phyloP scores from a whole-genome alignment of 331 rosid genomes.

The Spiraea crenata region DNA sequence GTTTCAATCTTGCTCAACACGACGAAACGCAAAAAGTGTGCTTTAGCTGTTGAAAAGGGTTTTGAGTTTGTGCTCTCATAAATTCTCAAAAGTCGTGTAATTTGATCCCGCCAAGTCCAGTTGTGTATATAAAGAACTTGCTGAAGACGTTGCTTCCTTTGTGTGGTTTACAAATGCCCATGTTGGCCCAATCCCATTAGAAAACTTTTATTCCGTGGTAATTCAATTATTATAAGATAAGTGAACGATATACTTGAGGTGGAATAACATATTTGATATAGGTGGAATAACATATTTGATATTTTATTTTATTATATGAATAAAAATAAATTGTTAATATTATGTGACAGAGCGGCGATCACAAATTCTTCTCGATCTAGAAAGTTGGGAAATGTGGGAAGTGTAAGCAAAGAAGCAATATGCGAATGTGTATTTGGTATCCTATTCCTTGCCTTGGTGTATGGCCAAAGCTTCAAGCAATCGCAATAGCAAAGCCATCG shows the following conservation, averaged over 20 bases:
- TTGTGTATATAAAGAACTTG: slow-evolving; percentile 2
- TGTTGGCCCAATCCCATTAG: neutral
- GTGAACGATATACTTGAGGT: no score
- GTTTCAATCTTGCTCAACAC: neutral
- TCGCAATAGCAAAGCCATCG: slow-evolving; percentile 11
- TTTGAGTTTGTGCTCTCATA: neutral
- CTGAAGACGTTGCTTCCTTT: neutral
- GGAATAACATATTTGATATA: no score
- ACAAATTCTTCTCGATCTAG: no score
- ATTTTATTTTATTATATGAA: no score
- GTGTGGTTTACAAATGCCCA: slow-evolving; percentile 25
- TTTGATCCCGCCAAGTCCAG: slow-evolving; percentile 19
- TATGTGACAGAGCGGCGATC: no score
- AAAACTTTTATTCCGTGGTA: neutral
- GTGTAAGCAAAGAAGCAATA: neutral
- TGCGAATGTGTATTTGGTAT: slow-evolving; percentile 19
- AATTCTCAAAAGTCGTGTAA: neutral
- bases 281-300: no score
- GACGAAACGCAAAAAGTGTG: neutral
- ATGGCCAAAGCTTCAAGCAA: slow-evolving; percentile 12
- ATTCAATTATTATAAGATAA: no score
- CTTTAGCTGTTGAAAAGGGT: neutral
- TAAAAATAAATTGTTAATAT: no score
- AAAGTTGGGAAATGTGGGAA: neutral
- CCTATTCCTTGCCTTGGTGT: slow-evolving; percentile 29